Conservation (phyloP, 495 filamentous ascomycete genomes). For the Podospora comata region DNA sequence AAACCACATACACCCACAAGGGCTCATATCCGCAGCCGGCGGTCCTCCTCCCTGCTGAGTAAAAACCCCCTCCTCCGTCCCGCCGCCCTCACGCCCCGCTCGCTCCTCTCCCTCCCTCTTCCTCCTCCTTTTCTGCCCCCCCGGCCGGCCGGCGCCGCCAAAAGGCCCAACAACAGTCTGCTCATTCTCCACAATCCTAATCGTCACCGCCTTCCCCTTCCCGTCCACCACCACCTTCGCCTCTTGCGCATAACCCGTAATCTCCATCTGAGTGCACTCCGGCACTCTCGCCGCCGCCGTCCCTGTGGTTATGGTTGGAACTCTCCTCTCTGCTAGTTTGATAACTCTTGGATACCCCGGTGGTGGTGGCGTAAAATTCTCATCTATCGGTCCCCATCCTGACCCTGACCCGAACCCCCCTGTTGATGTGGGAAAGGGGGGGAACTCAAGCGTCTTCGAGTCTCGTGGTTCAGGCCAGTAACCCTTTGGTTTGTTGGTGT, state of each 20-base stretch:
- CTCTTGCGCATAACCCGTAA: conserved; percentile 42
- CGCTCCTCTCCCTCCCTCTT: background rate
- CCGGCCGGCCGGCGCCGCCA: background rate
- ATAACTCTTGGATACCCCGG: conserved; percentile 65
- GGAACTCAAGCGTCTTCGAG: conserved; percentile 16
- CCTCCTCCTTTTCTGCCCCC: background rate
- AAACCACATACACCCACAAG: conserved; percentile 34
- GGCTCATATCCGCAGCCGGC: conserved; percentile 20
- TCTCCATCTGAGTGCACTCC: conserved; percentile 67
- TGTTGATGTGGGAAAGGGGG: conserved; percentile 8
- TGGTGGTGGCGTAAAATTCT: conserved; percentile 15
- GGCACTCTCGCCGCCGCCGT: conserved; percentile 28
- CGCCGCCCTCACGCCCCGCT: background rate
- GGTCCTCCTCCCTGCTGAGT: conserved; percentile 4
- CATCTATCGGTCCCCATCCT: conserved; percentile 18
- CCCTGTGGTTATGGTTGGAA: conserved; percentile 21
- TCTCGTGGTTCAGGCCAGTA: conserved; percentile 9
- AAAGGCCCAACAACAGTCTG: conserved; percentile 1
- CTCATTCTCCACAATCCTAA: conserved; percentile 57
- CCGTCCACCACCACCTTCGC: conserved; percentile 40
- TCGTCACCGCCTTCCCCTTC: conserved; percentile 44
- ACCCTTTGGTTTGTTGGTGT: background rate
- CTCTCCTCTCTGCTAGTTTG: conserved; percentile 77
- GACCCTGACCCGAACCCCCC: background rate
- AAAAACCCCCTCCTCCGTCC: background rate